Percentiles rank a stretch among this genome's conserved stretches.
phyloP scores from a whole-genome alignment of 139 green algal genomes.

The Chloropicon primus region DNA sequence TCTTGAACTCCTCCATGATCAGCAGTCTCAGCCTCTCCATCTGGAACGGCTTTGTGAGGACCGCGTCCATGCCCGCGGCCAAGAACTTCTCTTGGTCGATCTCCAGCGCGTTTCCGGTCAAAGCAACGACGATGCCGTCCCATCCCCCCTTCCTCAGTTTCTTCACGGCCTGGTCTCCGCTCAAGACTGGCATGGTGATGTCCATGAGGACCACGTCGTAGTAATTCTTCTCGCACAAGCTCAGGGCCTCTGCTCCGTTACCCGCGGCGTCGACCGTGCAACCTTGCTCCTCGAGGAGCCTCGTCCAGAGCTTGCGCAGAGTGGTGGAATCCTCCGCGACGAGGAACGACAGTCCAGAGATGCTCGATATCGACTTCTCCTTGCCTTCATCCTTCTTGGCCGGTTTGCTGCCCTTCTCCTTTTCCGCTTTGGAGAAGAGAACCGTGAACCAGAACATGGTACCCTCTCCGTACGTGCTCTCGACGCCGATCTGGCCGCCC shows the following conservation, averaged over 20 bases:
- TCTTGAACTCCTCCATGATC: neutral
- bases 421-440: neutral
- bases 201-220: slow-evolving; percentile 18
- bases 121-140: neutral
- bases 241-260: neutral
- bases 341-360: neutral
- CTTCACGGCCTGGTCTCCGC: slow-evolving; percentile 4
- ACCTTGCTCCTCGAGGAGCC: neutral
- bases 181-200: slow-evolving; percentile 14
- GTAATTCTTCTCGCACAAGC: neutral
- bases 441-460: slow-evolving; percentile 41
- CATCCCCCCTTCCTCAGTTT: slow-evolving; percentile 1
- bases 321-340: neutral
- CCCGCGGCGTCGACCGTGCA: neutral
- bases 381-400: neutral
- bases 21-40: neutral
- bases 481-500: slow-evolving; percentile 36
- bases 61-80: neutral
- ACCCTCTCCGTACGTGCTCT: slow-evolving; percentile 31
- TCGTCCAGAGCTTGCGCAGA: neutral
- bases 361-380: neutral
- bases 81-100: neutral
- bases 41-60: neutral
- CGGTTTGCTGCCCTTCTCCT: neutral
- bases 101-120: neutral